Evolutionary conservation across 208 protist genomes (phyloP).

Genomic region (Porcisia deanei): DNA sequence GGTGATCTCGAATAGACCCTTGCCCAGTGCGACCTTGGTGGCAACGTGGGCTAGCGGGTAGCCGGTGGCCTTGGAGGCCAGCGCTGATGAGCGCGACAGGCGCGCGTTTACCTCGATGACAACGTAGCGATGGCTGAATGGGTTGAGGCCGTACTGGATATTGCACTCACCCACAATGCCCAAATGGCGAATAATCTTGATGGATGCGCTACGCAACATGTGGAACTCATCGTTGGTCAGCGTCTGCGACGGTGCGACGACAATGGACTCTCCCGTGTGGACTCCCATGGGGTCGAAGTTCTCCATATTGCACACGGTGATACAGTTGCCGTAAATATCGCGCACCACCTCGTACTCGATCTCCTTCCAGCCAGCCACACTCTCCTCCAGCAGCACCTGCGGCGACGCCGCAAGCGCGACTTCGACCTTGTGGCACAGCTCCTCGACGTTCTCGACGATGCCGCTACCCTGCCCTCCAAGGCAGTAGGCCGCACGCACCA

Average conservation of each 20-base stretch:
- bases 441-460: constrained; percentile 92
- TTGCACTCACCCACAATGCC: constrained; percentile 99
- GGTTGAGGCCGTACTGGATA: constrained; percentile 99
- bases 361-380: constrained; percentile 99
- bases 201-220: constrained; percentile 95
- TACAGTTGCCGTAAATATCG: constrained; percentile 99
- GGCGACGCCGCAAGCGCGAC: constrained; percentile 87
- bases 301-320: constrained; percentile 99
- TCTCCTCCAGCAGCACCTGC: constrained; percentile 98
- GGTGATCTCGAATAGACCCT: constrained; percentile 91
- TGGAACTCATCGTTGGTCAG: constrained; percentile 98
- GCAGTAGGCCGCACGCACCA: constrained; percentile 97
- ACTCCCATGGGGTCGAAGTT: constrained; percentile 98
- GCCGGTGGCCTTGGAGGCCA: constrained; percentile 98
- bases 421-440: constrained; percentile 80
- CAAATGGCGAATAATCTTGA: constrained; percentile 96
- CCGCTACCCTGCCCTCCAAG: constrained; percentile 98
- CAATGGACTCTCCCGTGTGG: constrained; percentile 99
- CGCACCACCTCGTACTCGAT: constrained; percentile 99
- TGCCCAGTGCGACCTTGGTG: constrained; percentile 97
- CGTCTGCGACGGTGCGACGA: constrained; percentile 98
- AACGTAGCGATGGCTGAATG: constrained; percentile 95
- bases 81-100: constrained; percentile 96
- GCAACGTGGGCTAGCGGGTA: constrained; percentile 99
- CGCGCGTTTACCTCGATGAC: constrained; percentile 99